These are phyloP conservation scores for Bauhinia variegata DNA, from an alignment of 306 rosid species.

Conservation along the genomic window DNA sequence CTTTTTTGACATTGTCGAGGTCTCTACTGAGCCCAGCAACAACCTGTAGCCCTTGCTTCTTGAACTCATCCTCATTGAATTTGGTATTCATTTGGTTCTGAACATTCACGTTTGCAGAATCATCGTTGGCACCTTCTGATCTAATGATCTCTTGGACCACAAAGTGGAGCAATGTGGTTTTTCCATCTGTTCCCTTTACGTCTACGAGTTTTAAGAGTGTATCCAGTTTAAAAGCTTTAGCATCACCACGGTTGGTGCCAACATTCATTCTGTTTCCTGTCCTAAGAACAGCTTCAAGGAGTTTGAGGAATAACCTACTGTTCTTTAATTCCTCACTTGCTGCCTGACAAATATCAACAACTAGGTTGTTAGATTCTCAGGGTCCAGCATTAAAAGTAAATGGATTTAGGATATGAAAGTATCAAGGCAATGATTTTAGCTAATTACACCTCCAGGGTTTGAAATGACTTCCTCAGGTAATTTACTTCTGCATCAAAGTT, in stretches of 20 bases:
- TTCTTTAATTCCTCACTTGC: conserved; percentile 89
- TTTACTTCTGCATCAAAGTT: conserved; percentile 90
- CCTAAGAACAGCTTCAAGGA: conserved; percentile 96
- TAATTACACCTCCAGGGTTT: conserved; percentile 76
- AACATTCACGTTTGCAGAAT: conserved; percentile 53
- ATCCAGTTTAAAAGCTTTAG: conserved; percentile 89
- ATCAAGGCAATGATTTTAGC: conserved; percentile 21
- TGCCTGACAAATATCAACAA: conserved; percentile 55
- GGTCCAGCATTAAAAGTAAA: conserved; percentile 29
- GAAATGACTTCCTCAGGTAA: conserved; percentile 85
- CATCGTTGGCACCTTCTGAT: conserved; percentile 75
- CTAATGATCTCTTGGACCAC: conserved; percentile 98
- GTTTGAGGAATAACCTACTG: conserved; percentile 89
- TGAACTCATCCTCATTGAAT: conserved; percentile 69
- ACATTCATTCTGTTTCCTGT: conserved; percentile 99
- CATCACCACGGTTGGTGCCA: conserved; percentile 96
- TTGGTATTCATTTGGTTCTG: conserved; percentile 50
- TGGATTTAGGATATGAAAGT: conserved; percentile 31
- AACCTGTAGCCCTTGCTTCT: conserved; percentile 83
- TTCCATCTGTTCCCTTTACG: conserved; percentile 97
- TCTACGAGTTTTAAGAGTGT: conserved; percentile 91
- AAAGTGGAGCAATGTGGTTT: conserved; percentile 93
- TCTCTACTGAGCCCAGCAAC: conserved; percentile 93
- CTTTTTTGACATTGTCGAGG: conserved; percentile 78
- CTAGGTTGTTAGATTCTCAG: conserved; percentile 27